Evolutionary conservation across 768 basidiomycete genomes (phyloP).

Genomic region (Boletus vermiculosoides): DNA sequence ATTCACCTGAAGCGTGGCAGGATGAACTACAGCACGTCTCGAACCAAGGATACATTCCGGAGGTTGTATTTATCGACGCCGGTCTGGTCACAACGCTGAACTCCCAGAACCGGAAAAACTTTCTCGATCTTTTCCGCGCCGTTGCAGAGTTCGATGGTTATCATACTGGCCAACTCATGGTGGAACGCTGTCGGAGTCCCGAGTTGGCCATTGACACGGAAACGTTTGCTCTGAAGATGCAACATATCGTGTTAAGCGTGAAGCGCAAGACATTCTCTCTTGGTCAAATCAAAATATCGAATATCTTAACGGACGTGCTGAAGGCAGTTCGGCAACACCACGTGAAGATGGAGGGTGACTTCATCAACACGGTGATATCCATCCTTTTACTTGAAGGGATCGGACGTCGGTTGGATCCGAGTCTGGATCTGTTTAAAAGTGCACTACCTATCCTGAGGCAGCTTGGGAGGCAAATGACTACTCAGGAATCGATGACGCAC

Average conservation of each 20-base stretch:
- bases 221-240: conserved; percentile 97
- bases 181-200: conserved; percentile 89
- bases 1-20: conserved; percentile 67
- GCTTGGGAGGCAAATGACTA: conserved; percentile 88
- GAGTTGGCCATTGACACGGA: conserved; percentile 89
- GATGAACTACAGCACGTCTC: conserved; percentile 61
- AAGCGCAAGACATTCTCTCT: conserved; percentile 97
- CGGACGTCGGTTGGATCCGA: conserved; percentile 89
- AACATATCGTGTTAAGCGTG: conserved; percentile 88
- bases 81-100: conserved; percentile 91
- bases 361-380: conserved; percentile 96
- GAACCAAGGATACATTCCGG: conserved; percentile 79
- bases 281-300: conserved; percentile 94
- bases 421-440: conserved; percentile 91
- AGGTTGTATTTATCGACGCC: conserved; percentile 95
- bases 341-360: conserved; percentile 98
- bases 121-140: conserved; percentile 94
- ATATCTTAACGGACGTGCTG: conserved; percentile 87
- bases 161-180: conserved; percentile 91
- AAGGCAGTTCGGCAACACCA: conserved; percentile 85
- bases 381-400: conserved; percentile 94
- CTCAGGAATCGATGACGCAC: conserved; percentile 57
- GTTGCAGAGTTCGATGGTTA: conserved; percentile 98
- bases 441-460: conserved; percentile 91
- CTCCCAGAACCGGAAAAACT: conserved; percentile 81